These are phyloP conservation scores for Leccinum olivaceopallidum DNA, from an alignment of 768 basidiomycete genomes.

Conservation along the genomic window DNA sequence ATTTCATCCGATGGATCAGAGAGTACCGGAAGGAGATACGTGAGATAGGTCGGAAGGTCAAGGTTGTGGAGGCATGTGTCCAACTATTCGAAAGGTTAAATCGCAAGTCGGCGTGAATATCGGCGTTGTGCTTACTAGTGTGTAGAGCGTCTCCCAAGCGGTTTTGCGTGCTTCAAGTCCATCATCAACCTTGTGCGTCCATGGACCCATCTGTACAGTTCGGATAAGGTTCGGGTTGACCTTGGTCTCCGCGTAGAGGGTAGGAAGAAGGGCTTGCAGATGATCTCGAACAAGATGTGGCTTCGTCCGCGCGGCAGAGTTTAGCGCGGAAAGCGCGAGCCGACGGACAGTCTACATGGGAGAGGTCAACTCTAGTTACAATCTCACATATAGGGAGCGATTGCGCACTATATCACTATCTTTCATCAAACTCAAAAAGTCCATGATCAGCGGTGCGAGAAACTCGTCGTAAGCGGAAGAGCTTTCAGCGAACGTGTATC, in stretches of 20 bases:
- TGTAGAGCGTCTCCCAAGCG: constrained; percentile 97
- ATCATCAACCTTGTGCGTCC: constrained; percentile 96
- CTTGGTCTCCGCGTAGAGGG: constrained; percentile 82
- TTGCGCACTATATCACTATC: constrained; percentile 79
- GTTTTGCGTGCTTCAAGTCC: constrained; percentile 96
- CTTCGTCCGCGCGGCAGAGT: constrained; percentile 94
- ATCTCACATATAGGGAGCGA: background rate
- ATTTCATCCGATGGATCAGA: constrained; percentile 93
- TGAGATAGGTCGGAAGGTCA: constrained; percentile 84
- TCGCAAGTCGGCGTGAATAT: background rate
- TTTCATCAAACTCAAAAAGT: constrained; percentile 89
- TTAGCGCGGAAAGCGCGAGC: constrained; percentile 85
- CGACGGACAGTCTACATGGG: constrained; percentile 77
- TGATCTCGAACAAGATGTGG: constrained; percentile 90
- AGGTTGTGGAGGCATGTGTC: constrained; percentile 90
- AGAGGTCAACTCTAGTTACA: background rate
- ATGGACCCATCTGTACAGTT: constrained; percentile 95
- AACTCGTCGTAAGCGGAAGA: constrained; percentile 86
- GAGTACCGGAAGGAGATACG: constrained; percentile 78
- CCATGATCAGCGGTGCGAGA: constrained; percentile 83
- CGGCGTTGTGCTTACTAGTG: constrained; percentile 58
- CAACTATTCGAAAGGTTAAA: constrained; percentile 47
- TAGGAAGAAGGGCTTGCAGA: constrained; percentile 70
- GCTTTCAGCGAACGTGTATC: constrained; percentile 88
- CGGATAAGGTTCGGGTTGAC: constrained; percentile 80